Evolutionary conservation across 768 basidiomycete species (phyloP), one percentile per base, ranked within the genome.

Genomic region (Pulveroboletus sp.): DNA sequence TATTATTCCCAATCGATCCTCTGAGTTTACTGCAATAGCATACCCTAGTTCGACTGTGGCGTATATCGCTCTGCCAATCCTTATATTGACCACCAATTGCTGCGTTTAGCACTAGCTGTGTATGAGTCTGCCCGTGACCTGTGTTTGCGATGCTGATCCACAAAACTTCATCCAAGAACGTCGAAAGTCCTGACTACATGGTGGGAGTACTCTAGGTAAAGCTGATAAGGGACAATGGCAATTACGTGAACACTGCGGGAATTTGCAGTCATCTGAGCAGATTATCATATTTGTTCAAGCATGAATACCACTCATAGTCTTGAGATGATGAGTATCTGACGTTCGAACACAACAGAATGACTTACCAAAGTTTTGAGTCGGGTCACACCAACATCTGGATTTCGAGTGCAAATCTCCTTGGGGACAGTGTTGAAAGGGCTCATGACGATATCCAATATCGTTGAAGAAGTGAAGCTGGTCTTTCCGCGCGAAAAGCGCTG

Each of bases 1-100:
- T 94, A 93, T 65, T 93, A 93, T 67, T 92, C 90, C 24, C 91
- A 94, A 66, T 92, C 88, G 46, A 92, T 93, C 74, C 63, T 92
- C 54, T 81, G 72, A 80, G 41, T 46, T 47, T 47, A 42, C 36
- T 8, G 18, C 42, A 21, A 46, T 43, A 18, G 24, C 18, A 49
- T 43, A 45, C 26, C 39, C 38, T 44, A 50, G 41, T 40, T 28
- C 24, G 14, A 45, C 28, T 39, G 18, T 45, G 37, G 49, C 39
- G 17, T 39, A 38, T 28, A 38, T 45, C 30, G 43, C 42, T 42
- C 15, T 44, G 35, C 26, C 39, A 43, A 46, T 38, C 21, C 21
- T 30, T 30, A 26, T 37, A 36, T 50, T 30, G 31, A 26, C 32
- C 17, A 39, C 15, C 35, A n/a, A 40, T 48, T 18, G 17, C 21